These are phyloP conservation scores for Dactylellina drechsleri DNA, from an alignment of 2,329 filamentous ascomycete genomes.

Conservation along the genomic window DNA sequence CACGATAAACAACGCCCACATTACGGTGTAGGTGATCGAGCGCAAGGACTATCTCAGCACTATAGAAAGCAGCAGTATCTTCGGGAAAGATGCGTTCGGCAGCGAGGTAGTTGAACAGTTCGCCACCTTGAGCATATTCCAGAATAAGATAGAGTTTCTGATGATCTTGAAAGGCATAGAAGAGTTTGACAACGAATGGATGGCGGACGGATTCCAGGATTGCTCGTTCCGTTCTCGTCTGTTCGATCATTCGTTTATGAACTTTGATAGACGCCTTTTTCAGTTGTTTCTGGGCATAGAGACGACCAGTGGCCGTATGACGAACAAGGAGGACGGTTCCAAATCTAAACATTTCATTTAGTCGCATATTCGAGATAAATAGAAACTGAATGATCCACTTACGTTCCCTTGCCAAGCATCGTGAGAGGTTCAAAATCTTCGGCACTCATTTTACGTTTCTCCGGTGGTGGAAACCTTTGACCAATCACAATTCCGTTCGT, in stretches of 20 bases:
- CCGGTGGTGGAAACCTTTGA: slow-evolving; percentile 13
- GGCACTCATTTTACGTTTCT: slow-evolving; percentile 84
- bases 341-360: slow-evolving; percentile 61
- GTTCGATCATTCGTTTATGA: slow-evolving; percentile 94
- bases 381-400: slow-evolving; percentile 33
- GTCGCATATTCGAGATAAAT: background rate
- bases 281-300: slow-evolving; percentile 98
- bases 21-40: slow-evolving; percentile 91
- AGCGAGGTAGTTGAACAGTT: slow-evolving; percentile 93
- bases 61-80: slow-evolving; percentile 90
- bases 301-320: slow-evolving; percentile 83
- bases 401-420: slow-evolving; percentile 95
- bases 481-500: slow-evolving; percentile 45
- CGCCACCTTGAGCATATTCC: slow-evolving; percentile 96
- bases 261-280: slow-evolving; percentile 95
- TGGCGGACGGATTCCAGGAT: slow-evolving; percentile 95
- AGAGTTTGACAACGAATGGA: slow-evolving; percentile 97
- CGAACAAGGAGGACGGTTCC: slow-evolving; percentile 94
- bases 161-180: slow-evolving; percentile 97
- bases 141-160: slow-evolving; percentile 97
- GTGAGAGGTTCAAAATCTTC: slow-evolving; percentile 89
- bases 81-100: slow-evolving; percentile 96
- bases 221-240: slow-evolving; percentile 94
- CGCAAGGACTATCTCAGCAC: slow-evolving; percentile 96
- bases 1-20: slow-evolving; percentile 93